A percentile compares a stretch with the other conserved stretches of the same genome.
phyloP scores from a whole-genome alignment of 495 filamentous ascomycete species.

The Xylaria telfairii region DNA sequence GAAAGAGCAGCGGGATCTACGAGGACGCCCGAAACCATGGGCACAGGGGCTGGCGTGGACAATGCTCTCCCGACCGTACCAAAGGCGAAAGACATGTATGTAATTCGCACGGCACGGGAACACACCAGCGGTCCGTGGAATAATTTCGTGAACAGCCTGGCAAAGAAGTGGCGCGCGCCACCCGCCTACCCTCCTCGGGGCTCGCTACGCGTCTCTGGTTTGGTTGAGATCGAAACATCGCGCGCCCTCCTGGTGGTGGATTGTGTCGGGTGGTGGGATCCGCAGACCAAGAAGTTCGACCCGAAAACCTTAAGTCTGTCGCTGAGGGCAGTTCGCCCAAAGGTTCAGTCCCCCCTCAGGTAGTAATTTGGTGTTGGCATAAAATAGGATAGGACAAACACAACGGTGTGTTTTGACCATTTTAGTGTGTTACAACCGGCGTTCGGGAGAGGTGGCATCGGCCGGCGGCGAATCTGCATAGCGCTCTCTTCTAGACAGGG shows the following conservation, averaged over 20 bases:
- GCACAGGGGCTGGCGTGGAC: constrained; percentile 34
- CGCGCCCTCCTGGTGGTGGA: constrained; percentile 48
- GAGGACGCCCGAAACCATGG: constrained; percentile 30
- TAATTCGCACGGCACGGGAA: constrained; percentile 43
- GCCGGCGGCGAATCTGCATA: constrained; percentile 1
- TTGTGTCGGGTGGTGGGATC: constrained; percentile 37
- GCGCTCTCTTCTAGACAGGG: constrained; percentile 8
- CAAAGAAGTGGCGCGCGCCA: constrained; percentile 51
- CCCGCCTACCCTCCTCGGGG: constrained; percentile 62
- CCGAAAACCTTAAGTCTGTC: neutral
- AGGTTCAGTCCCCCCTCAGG: constrained; percentile 4
- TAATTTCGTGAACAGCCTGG: constrained; percentile 62
- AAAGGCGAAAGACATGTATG: constrained; percentile 40
- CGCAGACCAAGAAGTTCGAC: constrained; percentile 35
- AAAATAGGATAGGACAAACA: constrained; percentile 2
- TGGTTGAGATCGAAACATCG: constrained; percentile 68
- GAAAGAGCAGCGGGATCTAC: constrained; percentile 31
- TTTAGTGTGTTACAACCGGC: constrained; percentile 3
- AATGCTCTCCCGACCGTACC: constrained; percentile 29
- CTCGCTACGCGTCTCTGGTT: constrained; percentile 65
- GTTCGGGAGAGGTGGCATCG: constrained; percentile 17
- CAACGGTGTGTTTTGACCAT: neutral
- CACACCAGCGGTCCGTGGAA: constrained; percentile 44
- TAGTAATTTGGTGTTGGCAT: neutral
- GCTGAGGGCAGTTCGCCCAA: constrained; percentile 13